phyloP scores from a whole-genome alignment of 1,284 basidiomycete species.

The Sphagnurus paluster region DNA sequence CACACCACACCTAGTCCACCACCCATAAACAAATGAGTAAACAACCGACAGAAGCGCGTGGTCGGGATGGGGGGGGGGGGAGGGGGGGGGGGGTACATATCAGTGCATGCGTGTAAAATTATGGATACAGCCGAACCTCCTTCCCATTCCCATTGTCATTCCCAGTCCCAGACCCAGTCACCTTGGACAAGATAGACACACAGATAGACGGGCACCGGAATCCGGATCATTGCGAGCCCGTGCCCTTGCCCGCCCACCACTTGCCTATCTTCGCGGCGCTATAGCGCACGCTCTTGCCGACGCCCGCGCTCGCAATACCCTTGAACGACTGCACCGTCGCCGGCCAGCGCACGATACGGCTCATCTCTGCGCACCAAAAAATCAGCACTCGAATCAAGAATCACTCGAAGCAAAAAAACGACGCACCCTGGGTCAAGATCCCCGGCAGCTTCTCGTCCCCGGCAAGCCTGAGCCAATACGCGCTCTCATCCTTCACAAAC shows the following conservation, averaged over 20 bases:
- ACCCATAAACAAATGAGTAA: too few species aligned
- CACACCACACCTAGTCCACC: too few species aligned
- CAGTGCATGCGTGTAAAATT: constrained; percentile 7
- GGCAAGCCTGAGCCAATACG: constrained; percentile 76
- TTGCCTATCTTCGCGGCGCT: constrained; percentile 77
- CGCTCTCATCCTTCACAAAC: constrained; percentile 56
- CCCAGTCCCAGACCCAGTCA: constrained; percentile 4
- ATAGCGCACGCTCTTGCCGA: constrained; percentile 80
- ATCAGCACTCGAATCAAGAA: constrained; percentile 7
- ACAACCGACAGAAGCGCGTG: too few species aligned
- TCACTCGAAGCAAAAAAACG: constrained; percentile 4
- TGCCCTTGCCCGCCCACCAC: constrained; percentile 57
- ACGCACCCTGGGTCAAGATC: constrained; percentile 62
- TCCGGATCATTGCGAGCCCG: neutral
- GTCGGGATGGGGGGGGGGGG: too few species aligned
- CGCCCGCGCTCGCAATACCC: constrained; percentile 82
- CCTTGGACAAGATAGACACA: neutral
- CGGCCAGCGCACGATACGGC: constrained; percentile 77
- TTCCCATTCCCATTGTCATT: too few species aligned
- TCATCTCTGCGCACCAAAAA: constrained; percentile 62
- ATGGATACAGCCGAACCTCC: constrained; percentile 17
- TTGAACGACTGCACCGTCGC: constrained; percentile 86
- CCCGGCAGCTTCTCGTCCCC: constrained; percentile 58
- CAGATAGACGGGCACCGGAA: neutral
- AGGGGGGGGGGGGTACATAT: constrained; percentile 11